These are phyloP conservation scores for Mycena polygramma DNA, from an alignment of 768 basidiomycete genomes.

Conservation along the genomic window DNA sequence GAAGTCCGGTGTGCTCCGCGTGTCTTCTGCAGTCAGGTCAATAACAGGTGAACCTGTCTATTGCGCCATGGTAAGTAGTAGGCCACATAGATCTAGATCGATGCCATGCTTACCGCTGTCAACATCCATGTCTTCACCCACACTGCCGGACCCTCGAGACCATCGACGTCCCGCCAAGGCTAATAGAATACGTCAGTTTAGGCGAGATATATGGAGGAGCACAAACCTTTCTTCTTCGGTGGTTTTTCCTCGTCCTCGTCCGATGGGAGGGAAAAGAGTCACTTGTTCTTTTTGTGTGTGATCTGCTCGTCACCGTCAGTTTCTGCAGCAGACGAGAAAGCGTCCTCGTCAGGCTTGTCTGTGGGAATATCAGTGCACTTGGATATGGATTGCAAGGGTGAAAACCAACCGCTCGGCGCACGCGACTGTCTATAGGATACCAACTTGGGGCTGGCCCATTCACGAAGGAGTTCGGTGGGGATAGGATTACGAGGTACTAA, in stretches of 20 bases:
- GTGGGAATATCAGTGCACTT: no score
- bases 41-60: neutral
- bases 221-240: neutral
- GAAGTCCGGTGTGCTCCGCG: constrained; percentile 1
- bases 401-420: neutral
- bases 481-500: constrained; percentile 12
- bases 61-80: no score
- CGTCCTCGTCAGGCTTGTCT: neutral
- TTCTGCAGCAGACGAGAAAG: neutral
- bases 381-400: no score
- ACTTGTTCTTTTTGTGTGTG: neutral
- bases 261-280: neutral
- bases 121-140: no score
- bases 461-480: neutral
- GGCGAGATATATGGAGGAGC: no score
- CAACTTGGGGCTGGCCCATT: neutral
- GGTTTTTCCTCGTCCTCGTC: constrained; percentile 1
- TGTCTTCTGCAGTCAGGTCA: constrained; percentile 13
- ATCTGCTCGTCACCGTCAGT: neutral
- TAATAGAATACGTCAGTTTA: no score
- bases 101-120: no score
- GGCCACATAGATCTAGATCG: no score
- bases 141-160: no score
- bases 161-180: no score
- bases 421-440: neutral